These are phyloP conservation scores for Juncus effusus DNA, from an alignment of 176 grass and related monocot genomes.

Conservation along the genomic window DNA sequence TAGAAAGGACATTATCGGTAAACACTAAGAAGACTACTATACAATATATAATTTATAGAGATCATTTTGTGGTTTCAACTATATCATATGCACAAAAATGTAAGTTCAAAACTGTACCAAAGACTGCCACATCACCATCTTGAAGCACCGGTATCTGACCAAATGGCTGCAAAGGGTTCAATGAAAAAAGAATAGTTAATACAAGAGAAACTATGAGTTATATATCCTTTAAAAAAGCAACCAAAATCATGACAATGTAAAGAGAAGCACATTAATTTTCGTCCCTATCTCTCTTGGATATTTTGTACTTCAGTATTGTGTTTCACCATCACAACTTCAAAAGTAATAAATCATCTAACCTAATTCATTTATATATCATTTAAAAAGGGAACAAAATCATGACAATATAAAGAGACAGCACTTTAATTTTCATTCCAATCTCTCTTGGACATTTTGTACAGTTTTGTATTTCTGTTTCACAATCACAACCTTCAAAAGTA, in stretches of 20 bases:
- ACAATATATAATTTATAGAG: too few relatives aligned
- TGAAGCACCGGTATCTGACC: slow-evolving; percentile 73
- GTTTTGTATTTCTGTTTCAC: too few relatives aligned
- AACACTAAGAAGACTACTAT: too few relatives aligned
- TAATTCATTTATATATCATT: neutral
- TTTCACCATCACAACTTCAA: neutral
- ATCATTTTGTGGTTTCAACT: too few relatives aligned
- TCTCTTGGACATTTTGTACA: too few relatives aligned
- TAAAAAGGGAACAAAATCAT: neutral
- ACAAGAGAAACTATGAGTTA: neutral
- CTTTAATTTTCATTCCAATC: too few relatives aligned
- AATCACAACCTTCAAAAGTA: too few relatives aligned
- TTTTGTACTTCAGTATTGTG: neutral
- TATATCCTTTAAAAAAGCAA: neutral
- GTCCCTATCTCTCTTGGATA: neutral
- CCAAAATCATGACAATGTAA: neutral
- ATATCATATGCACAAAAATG: too few relatives aligned
- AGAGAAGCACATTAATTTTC: neutral
- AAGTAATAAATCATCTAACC: neutral
- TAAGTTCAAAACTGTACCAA: slow-evolving; percentile 26
- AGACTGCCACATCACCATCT: slow-evolving; percentile 51
- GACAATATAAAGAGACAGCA: too few relatives aligned
- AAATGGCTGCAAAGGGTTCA: slow-evolving; percentile 52
- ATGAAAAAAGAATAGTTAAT: neutral
- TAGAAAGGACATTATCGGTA: too few relatives aligned